Conservation (phyloP, 768 basidiomycete genomes). For the Podaxis sp. region DNA sequence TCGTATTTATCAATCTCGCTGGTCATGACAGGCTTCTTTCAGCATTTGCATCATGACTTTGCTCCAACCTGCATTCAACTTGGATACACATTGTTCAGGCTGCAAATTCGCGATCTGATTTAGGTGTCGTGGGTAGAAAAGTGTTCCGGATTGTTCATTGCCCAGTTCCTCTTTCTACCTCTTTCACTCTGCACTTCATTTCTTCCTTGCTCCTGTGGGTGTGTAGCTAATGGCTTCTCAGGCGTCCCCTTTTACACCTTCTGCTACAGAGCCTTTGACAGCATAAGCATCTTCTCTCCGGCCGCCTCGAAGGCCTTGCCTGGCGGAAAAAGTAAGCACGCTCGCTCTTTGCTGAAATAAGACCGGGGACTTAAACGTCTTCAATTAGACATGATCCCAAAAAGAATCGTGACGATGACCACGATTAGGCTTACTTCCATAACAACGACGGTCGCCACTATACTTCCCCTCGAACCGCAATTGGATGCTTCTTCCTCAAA, state of each 20-base stretch:
- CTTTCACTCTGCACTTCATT: neutral
- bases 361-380: neutral
- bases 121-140: constrained; percentile 7
- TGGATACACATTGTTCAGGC: neutral
- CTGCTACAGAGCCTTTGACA: neutral
- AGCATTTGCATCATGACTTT: neutral
- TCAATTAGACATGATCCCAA: neutral
- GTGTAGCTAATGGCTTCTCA: neutral
- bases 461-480: neutral
- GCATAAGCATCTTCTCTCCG: neutral
- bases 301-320: neutral
- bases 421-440: neutral
- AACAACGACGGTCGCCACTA: neutral
- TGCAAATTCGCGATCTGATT: neutral
- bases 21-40: constrained; percentile 7
- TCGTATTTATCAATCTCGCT: neutral
- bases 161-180: neutral
- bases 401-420: neutral
- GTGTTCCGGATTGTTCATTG: neutral
- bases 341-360: neutral
- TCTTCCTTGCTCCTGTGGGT: neutral
- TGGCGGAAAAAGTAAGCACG: neutral
- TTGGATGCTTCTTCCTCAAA: neutral
- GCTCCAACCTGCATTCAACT: neutral
- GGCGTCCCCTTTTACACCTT: neutral